Evolutionary conservation across 371 early-diverging fungal genomes (phyloP).

Genomic region (Mucor sp.): DNA sequence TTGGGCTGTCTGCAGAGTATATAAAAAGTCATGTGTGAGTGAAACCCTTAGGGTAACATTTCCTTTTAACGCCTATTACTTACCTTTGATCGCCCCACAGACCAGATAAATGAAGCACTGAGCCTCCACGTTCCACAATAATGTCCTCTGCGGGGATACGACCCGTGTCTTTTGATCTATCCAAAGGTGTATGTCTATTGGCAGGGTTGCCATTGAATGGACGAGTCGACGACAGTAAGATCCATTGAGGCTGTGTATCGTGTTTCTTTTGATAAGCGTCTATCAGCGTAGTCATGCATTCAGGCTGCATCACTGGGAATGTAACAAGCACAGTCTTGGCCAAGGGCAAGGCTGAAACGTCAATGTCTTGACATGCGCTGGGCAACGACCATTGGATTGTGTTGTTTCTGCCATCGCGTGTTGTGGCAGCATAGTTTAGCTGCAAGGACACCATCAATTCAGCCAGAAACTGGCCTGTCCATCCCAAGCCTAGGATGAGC

Average conservation of each 20-base stretch:
- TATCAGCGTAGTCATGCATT: slow-evolving; percentile 30
- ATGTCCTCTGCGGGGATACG: slow-evolving; percentile 40
- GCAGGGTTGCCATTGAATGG: slow-evolving; percentile 32
- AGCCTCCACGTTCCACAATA: slow-evolving; percentile 30
- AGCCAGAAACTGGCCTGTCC: slow-evolving; percentile 50
- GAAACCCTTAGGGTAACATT: neutral
- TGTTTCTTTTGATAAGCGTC: slow-evolving; percentile 33
- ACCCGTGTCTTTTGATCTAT: slow-evolving; percentile 36
- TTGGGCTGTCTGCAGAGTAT: slow-evolving; percentile 33
- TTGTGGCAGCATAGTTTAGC: slow-evolving; percentile 42
- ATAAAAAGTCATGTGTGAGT: neutral
- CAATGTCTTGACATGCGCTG: slow-evolving; percentile 7
- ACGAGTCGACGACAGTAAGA: slow-evolving; percentile 45
- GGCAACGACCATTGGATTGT: slow-evolving; percentile 44
- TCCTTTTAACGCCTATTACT: neutral
- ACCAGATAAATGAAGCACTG: slow-evolving; percentile 46
- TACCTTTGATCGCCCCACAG: slow-evolving; percentile 52
- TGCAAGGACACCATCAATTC: slow-evolving; percentile 24
- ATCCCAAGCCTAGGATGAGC: slow-evolving; percentile 47
- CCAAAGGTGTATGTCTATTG: slow-evolving; percentile 40
- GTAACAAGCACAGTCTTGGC: slow-evolving; percentile 46
- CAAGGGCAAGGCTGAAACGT: slow-evolving; percentile 31
- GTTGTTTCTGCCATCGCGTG: slow-evolving; percentile 46
- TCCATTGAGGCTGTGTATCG: slow-evolving; percentile 33
- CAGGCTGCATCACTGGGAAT: slow-evolving; percentile 35